phyloP scores from a whole-genome alignment of 2,329 filamentous ascomycete species.

The Thermoascus crustaceus region DNA sequence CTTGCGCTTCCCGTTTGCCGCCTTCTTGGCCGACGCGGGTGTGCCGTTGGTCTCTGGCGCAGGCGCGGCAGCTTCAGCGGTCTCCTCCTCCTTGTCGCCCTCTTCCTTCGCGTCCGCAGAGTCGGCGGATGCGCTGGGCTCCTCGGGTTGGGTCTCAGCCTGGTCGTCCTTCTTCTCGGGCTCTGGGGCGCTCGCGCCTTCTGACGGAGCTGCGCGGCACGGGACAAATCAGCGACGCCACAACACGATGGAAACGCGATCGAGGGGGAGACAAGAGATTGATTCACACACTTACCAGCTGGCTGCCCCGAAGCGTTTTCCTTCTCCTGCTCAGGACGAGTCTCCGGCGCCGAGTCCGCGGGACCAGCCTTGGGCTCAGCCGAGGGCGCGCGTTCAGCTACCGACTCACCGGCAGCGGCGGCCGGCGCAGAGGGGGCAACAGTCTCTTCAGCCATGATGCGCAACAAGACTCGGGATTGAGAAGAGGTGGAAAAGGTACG shows the following conservation, averaged over 20 bases:
- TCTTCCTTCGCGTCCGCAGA: conserved; percentile 15
- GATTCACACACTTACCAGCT: conserved; percentile 18
- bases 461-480: conserved; percentile 13
- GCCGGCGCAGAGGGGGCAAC: conserved; percentile 23
- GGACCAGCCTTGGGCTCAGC: conserved; percentile 17
- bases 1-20: conserved; percentile 57
- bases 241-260: background rate
- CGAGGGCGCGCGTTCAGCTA: conserved; percentile 21
- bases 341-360: conserved; percentile 13
- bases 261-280: background rate
- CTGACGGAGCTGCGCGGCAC: too few species aligned
- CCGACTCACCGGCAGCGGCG: conserved; percentile 23
- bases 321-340: conserved; percentile 16
- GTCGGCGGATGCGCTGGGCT: conserved; percentile 20
- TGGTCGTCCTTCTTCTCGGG: conserved; percentile 20
- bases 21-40: conserved; percentile 43
- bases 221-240: too few species aligned
- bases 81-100: conserved; percentile 11
- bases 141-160: conserved; percentile 19
- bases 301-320: conserved; percentile 19
- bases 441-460: conserved; percentile 34
- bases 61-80: conserved; percentile 20
- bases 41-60: conserved; percentile 39
- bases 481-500: conserved; percentile 8
- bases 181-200: conserved; percentile 13